Evolutionary conservation across 768 basidiomycete species (phyloP), one percentile per base, ranked within the genome.

Genomic region (Tremella mesenterica): DNA sequence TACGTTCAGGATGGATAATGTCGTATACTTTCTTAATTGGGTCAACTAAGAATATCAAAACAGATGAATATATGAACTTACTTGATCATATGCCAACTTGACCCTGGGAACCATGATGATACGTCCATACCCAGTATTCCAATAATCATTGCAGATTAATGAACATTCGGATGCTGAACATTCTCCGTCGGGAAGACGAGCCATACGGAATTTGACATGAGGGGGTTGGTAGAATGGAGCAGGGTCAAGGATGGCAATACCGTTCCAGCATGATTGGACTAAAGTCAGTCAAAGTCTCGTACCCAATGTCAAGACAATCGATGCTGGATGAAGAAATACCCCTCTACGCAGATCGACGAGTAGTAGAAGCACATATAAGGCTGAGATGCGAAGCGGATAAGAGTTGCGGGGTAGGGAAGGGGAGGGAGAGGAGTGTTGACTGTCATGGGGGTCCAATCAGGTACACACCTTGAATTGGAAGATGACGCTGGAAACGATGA

Each of bases 261-360:
- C 95, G 71, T 97, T 99, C 95, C 95, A 97, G 75, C 93, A 99
- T 3, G 86, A 85, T 76, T 97, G 93, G 23, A 97, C 89, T 72
- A 52, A 16, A 20, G 38, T 51, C 18, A 53, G 58, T 47, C 14
- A 48, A 10, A 10, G 33, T 36, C n/a, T 36, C 33, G 33, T 10
- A 36, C 33, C n/a, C n/a, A n/a, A n/a, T n/a, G n/a, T n/a, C n/a
- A n/a, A n/a, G n/a, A n/a, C n/a, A n/a, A n/a, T n/a, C n/a, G n/a
- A n/a, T n/a, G n/a, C n/a, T n/a, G n/a, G n/a, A n/a, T n/a, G n/a
- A n/a, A n/a, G n/a, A n/a, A n/a, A n/a, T n/a, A n/a, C n/a, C n/a
- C n/a, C n/a, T n/a, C n/a, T n/a, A n/a, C n/a, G n/a, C n/a, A n/a
- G n/a, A n/a, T n/a, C n/a, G n/a, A n/a, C n/a, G n/a, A n/a, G n/a